These are phyloP conservation scores for Filobasidium uniguttulatum DNA, from an alignment of 1,284 basidiomycete genomes.

Conservation along the genomic window DNA sequence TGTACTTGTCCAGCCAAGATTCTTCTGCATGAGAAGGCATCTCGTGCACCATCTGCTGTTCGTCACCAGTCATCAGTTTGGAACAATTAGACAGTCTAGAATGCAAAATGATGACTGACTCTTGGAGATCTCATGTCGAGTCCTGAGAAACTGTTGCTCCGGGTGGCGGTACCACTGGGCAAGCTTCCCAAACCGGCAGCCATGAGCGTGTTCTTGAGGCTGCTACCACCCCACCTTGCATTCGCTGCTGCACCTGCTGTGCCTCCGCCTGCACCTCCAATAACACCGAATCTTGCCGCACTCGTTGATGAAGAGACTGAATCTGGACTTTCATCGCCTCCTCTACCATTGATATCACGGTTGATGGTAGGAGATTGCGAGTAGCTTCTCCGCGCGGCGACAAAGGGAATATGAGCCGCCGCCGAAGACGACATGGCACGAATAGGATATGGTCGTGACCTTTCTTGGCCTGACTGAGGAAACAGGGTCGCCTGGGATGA, in stretches of 20 bases:
- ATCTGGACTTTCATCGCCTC: neutral
- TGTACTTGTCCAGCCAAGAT: neutral
- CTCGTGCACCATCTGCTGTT: neutral
- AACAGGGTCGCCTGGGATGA: too few species aligned
- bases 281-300: neutral
- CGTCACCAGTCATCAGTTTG: too few species aligned
- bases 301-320: neutral
- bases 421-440: neutral
- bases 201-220: too few species aligned
- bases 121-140: conserved; percentile 20
- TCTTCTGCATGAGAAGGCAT: conserved; percentile 33
- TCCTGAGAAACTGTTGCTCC: conserved; percentile 32
- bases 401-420: neutral
- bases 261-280: neutral
- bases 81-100: neutral
- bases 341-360: too few species aligned
- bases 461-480: neutral
- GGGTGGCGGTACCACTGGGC: neutral
- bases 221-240: neutral
- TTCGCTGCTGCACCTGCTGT: neutral
- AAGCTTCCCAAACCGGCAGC: neutral
- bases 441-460: neutral
- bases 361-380: neutral
- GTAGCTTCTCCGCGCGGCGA: neutral
- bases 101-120: conserved; percentile 17